These are phyloP conservation scores for Fusarium transvaalense DNA, from an alignment of 2,329 filamentous ascomycete species.

Conservation along the genomic window DNA sequence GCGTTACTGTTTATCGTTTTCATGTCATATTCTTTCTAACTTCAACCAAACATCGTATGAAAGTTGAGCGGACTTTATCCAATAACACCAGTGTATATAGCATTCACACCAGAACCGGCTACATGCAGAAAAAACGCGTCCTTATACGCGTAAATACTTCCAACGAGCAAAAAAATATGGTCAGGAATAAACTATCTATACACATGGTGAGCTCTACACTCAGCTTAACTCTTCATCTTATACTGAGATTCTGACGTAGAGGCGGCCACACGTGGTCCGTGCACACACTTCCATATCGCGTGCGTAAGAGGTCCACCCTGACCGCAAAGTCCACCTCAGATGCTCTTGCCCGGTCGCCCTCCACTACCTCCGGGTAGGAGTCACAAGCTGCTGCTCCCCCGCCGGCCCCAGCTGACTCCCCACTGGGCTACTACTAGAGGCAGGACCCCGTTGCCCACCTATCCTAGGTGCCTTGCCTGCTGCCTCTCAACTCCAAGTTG, in stretches of 20 bases:
- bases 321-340: constrained; percentile 16
- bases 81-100: neutral
- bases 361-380: constrained; percentile 19
- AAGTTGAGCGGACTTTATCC: neutral
- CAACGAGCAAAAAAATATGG: rapidly evolving
- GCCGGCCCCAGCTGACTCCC: constrained; percentile 43
- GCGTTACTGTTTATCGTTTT: neutral
- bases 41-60: rapidly evolving
- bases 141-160: neutral
- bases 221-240: constrained; percentile 13
- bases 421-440: constrained; percentile 15
- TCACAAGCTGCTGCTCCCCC: constrained; percentile 37
- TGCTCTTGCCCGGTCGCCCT: neutral
- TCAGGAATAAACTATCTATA: neutral
- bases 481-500: constrained; percentile 31
- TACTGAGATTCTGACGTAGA: constrained; percentile 12
- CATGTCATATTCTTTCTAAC: neutral
- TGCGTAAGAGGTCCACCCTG: constrained; percentile 28
- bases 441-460: constrained; percentile 24
- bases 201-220: neutral
- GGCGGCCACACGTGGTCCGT: constrained; percentile 30
- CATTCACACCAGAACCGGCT: rapidly evolving
- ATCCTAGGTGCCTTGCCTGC: constrained; percentile 6
- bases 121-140: neutral
- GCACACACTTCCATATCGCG: constrained; percentile 21